phyloP scores from a whole-genome alignment of 768 basidiomycete species.

The Hysterangium stoloniferum region DNA sequence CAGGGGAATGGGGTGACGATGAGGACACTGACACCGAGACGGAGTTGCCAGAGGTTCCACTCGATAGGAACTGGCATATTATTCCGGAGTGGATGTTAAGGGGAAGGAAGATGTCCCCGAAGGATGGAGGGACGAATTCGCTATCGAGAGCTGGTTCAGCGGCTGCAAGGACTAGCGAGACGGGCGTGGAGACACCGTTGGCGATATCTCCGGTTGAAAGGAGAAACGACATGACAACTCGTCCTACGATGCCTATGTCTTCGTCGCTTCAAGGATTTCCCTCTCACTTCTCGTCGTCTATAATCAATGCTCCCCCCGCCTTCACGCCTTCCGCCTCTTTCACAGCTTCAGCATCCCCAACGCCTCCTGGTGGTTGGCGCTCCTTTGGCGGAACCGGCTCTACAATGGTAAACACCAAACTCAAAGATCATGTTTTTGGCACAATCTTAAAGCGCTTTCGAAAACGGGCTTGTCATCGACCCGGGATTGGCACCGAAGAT shows the following conservation, averaged over 20 bases:
- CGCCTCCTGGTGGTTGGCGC: conserved; percentile 26
- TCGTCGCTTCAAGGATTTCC: no score
- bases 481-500: conserved; percentile 52
- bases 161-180: background rate
- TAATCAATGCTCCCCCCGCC: no score
- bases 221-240: background rate
- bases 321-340: conserved; percentile 29
- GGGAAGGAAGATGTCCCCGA: conserved; percentile 14
- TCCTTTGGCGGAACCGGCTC: conserved; percentile 87
- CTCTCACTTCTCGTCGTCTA: no score
- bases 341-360: background rate
- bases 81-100: conserved; percentile 88
- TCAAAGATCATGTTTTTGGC: conserved; percentile 94
- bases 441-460: conserved; percentile 74
- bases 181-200: background rate
- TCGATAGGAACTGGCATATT: conserved; percentile 93
- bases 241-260: no score
- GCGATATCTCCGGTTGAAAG: background rate
- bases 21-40: conserved; percentile 33
- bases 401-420: conserved; percentile 85
- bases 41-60: conserved; percentile 89
- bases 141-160: background rate
- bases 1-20: conserved; percentile 1
- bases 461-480: conserved; percentile 33
- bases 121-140: background rate